Evolutionary conservation across 1,284 basidiomycete species (phyloP).

Genomic region (Austroboletus olivaceoglutinosus): DNA sequence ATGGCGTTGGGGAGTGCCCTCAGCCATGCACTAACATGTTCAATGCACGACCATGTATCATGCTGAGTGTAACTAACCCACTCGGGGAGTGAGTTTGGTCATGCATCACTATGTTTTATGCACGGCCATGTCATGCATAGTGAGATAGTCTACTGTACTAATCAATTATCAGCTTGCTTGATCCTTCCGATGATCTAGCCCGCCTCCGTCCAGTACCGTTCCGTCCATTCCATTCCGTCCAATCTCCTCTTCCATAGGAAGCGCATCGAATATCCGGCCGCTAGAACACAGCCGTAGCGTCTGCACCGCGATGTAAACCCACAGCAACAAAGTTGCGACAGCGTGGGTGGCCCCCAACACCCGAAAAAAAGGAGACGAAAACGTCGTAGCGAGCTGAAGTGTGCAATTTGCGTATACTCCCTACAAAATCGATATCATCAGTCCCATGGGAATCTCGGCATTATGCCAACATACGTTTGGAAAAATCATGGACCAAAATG

Average conservation of each 20-base stretch:
- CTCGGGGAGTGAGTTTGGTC: too few relatives aligned
- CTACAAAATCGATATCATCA: constrained; percentile 28
- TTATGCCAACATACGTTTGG: constrained; percentile 48
- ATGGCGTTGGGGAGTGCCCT: too few relatives aligned
- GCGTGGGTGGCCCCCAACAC: constrained; percentile 57
- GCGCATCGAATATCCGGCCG: constrained; percentile 47
- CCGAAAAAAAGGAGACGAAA: constrained; percentile 53
- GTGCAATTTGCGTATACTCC: constrained; percentile 67
- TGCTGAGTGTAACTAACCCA: too few relatives aligned
- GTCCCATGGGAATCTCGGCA: neutral
- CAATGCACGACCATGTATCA: too few relatives aligned
- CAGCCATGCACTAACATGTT: too few relatives aligned
- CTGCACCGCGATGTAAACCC: constrained; percentile 49
- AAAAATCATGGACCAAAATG: constrained; percentile 61
- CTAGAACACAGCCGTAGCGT: constrained; percentile 41
- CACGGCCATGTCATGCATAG: too few relatives aligned
- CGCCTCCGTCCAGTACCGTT: neutral
- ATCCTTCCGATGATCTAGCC: neutral
- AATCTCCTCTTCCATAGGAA: constrained; percentile 36
- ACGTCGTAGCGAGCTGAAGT: constrained; percentile 47
- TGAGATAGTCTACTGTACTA: too few relatives aligned
- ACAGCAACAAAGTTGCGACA: constrained; percentile 51
- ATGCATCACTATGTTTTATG: too few relatives aligned
- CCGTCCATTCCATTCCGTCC: constrained; percentile 3
- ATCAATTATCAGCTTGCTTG: neutral